Evolutionary conservation across 2,329 filamentous ascomycete genomes (phyloP).

Genomic region (Tolypocladium album): DNA sequence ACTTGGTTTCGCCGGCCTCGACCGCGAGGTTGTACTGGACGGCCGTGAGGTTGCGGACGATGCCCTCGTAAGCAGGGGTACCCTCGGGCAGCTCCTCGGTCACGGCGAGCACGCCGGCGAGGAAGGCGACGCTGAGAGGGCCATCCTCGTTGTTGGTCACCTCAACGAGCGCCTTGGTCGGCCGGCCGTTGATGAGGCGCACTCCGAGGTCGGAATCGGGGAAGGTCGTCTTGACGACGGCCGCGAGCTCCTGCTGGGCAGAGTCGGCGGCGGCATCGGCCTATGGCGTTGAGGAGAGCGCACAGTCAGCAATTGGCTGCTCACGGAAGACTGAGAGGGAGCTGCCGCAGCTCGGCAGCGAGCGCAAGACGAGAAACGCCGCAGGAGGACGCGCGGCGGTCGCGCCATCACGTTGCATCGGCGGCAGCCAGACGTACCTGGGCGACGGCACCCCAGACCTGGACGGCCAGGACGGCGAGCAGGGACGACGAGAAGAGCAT

Average conservation of each 20-base stretch:
- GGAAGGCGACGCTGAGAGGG: conserved; percentile 63
- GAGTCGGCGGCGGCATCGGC: conserved; percentile 5
- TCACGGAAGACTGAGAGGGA: not conserved
- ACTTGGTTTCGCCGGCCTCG: conserved; percentile 64
- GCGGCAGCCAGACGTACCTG: conserved; percentile 37
- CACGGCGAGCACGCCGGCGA: conserved; percentile 63
- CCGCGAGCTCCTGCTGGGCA: conserved; percentile 15
- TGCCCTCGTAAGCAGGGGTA: conserved; percentile 34
- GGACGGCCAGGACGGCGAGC: conserved; percentile 60
- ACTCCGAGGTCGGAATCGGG: conserved; percentile 76
- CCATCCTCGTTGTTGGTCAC: conserved; percentile 74
- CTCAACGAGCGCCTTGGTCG: conserved; percentile 72
- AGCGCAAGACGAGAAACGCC: not conserved
- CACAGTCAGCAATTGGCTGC: not conserved
- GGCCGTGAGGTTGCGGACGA: conserved; percentile 78
- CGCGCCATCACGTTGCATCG: not conserved
- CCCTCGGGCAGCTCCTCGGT: conserved; percentile 39
- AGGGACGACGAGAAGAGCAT: conserved; percentile 71
- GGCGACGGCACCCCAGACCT: conserved; percentile 54
- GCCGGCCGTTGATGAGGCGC: conserved; percentile 86
- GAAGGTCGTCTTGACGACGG: conserved; percentile 54
- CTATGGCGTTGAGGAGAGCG: not conserved
- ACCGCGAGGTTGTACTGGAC: conserved; percentile 64
- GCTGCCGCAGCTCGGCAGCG: not conserved
- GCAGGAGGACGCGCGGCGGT: not conserved